These are phyloP conservation scores for Discostella stelligera DNA, from an alignment of 352 stramenopile genomes.

Conservation along the genomic window DNA sequence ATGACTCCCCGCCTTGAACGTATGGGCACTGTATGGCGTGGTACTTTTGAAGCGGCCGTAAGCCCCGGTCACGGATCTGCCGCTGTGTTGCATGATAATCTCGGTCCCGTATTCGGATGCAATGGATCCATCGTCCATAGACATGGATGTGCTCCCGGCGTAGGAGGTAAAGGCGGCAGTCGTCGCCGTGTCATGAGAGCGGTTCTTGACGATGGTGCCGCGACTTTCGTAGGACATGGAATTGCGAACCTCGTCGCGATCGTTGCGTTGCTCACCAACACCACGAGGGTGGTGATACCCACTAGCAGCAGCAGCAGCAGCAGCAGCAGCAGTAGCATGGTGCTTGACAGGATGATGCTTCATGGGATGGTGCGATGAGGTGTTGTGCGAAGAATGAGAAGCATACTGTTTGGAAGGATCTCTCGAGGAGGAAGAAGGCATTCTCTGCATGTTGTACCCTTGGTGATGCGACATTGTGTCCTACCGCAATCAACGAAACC, in stretches of 20 bases:
- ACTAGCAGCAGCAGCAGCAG: neutral
- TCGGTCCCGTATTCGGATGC: conserved; percentile 57
- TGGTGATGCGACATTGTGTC: conserved; percentile 41
- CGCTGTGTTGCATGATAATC: conserved; percentile 44
- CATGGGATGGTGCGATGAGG: conserved; percentile 25
- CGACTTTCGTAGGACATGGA: conserved; percentile 41
- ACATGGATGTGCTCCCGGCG: conserved; percentile 42
- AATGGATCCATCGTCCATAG: conserved; percentile 54
- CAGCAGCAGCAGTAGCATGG: neutral
- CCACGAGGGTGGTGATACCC: conserved; percentile 12
- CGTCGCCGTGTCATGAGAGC: conserved; percentile 45
- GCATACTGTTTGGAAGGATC: conserved; percentile 23
- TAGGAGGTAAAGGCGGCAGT: conserved; percentile 50
- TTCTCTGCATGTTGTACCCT: conserved; percentile 28
- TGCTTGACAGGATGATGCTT: conserved; percentile 38
- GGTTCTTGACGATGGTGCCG: conserved; percentile 30
- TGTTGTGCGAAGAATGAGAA: conserved; percentile 6
- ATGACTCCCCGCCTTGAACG: conserved; percentile 78
- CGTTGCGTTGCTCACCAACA: conserved; percentile 26
- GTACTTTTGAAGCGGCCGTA: conserved; percentile 43
- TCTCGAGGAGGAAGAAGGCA: conserved; percentile 13
- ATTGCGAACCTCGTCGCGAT: conserved; percentile 33
- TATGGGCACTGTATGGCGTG: conserved; percentile 69
- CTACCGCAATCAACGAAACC: neutral
- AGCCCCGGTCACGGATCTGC: conserved; percentile 21